phyloP scores from a whole-genome alignment of 805 yeast genomes.

The Saturnispora diversa region DNA sequence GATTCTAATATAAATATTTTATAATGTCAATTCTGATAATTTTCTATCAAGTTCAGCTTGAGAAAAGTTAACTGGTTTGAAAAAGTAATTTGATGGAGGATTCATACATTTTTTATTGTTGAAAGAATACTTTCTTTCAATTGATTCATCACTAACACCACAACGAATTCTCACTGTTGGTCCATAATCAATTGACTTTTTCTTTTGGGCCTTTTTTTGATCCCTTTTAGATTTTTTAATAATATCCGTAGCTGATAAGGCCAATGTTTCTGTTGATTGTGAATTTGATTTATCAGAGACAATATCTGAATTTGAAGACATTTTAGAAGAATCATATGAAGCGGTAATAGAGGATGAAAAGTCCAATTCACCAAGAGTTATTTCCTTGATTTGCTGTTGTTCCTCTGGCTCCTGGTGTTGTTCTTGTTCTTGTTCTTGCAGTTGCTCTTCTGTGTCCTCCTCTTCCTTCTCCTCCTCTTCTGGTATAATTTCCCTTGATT shows the following conservation, averaged over 20 bases:
- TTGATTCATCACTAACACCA: slow-evolving; percentile 15
- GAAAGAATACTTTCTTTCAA: slow-evolving; percentile 9
- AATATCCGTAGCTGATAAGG: slow-evolving; percentile 7
- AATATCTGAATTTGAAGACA: no score
- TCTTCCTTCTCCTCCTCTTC: slow-evolving; percentile 1
- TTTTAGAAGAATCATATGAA: no score
- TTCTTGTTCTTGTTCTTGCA: no score
- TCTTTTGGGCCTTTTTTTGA: slow-evolving; percentile 10
- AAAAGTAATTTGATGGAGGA: slow-evolving; percentile 14
- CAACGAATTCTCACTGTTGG: slow-evolving; percentile 13
- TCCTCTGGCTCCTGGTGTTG: no score
- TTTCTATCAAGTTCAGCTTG: slow-evolving; percentile 8
- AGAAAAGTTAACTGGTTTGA: slow-evolving; percentile 13
- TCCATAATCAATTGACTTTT: neutral
- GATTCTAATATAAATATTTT: neutral
- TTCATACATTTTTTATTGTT: slow-evolving; percentile 2
- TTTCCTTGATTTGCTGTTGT: no score
- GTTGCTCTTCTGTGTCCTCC: neutral
- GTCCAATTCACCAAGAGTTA: no score
- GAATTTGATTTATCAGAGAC: no score
- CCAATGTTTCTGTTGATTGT: neutral
- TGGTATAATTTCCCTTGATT: neutral
- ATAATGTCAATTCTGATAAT: slow-evolving; percentile 12
- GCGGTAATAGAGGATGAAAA: no score
- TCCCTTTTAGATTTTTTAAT: neutral